Percentiles rank a stretch among this genome's conserved stretches.
Conservation (phyloP, 1,284 basidiomycete genomes). For the Heterobasidion annosum region DNA sequence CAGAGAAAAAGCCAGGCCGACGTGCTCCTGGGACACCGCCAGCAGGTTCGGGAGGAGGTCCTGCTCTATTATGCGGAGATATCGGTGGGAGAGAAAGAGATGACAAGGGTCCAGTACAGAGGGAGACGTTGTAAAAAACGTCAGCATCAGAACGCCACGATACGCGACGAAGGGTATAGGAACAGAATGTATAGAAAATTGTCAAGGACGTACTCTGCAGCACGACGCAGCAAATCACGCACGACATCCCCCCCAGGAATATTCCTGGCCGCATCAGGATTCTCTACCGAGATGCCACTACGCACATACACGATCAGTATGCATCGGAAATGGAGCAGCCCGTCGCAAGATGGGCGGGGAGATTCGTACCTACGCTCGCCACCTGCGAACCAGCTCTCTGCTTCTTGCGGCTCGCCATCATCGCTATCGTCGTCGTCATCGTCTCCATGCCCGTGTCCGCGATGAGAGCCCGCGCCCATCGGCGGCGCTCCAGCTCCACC, state of each 20-base stretch:
- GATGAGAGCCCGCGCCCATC: neutral
- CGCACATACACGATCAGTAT: neutral
- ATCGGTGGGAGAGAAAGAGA: neutral
- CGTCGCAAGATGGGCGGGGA: neutral
- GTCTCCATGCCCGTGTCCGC: slow-evolving; percentile 10
- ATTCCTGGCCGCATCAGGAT: slow-evolving; percentile 52
- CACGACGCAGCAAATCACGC: slow-evolving; percentile 74
- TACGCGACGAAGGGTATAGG: too few species aligned
- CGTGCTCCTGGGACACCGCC: slow-evolving; percentile 12
- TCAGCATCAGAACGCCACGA: slow-evolving; percentile 19
- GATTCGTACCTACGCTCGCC: slow-evolving; percentile 73
- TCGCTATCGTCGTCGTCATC: slow-evolving; percentile 20
- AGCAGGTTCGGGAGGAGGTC: slow-evolving; percentile 9
- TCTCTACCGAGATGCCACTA: slow-evolving; percentile 88
- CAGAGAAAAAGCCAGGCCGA: slow-evolving; percentile 39
- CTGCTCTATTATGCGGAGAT: slow-evolving; percentile 6
- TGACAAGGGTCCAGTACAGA: neutral
- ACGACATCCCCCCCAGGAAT: slow-evolving; percentile 64
- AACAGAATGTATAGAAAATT: too few species aligned
- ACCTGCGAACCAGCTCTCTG: slow-evolving; percentile 76
- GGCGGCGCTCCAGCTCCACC: slow-evolving; percentile 6
- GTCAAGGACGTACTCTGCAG: slow-evolving; percentile 48
- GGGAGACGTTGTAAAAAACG: neutral
- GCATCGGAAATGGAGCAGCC: neutral
- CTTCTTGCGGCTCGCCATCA: slow-evolving; percentile 38